Conservation (phyloP, 805 yeast genomes). For the Yamadazyma nakazawae region DNA sequence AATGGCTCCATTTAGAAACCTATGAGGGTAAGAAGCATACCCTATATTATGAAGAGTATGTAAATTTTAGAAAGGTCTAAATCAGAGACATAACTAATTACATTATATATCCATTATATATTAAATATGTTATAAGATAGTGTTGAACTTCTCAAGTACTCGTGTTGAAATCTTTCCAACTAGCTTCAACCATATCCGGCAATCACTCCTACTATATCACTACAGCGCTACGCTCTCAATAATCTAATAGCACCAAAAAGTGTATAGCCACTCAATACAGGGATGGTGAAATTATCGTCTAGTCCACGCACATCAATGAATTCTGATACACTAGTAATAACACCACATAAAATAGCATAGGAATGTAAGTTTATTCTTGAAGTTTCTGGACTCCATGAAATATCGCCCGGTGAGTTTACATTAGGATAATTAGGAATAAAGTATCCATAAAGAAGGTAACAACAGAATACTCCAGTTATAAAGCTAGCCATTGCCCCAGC, state of each 20-base stretch:
- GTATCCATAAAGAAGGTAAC: conserved; percentile 67
- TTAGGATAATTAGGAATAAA: conserved; percentile 58
- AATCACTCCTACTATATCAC: background rate
- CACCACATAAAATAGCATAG: conserved; percentile 63
- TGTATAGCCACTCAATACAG: conserved; percentile 74
- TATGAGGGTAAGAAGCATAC: conserved; percentile 35
- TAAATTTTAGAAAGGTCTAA: background rate
- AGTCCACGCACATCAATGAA: conserved; percentile 70
- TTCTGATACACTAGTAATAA: conserved; percentile 84
- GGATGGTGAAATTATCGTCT: conserved; percentile 95
- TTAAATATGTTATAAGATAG: background rate
- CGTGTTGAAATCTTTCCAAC: too few relatives aligned
- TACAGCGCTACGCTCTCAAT: background rate
- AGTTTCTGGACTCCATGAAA: conserved; percentile 63
- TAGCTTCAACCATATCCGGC: background rate
- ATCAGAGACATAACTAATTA: background rate
- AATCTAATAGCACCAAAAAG: conserved; percentile 45
- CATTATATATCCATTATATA: background rate
- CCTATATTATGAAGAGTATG: conserved; percentile 24
- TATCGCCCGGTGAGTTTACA: conserved; percentile 54
- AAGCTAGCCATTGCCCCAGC: conserved; percentile 93
- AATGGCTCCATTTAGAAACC: conserved; percentile 30
- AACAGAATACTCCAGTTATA: conserved; percentile 61
- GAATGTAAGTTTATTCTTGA: conserved; percentile 52
- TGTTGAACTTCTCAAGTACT: background rate